These are phyloP conservation scores for Kodamaea sp. DNA, from an alignment of 1,139 yeast species.

Conservation along the genomic window DNA sequence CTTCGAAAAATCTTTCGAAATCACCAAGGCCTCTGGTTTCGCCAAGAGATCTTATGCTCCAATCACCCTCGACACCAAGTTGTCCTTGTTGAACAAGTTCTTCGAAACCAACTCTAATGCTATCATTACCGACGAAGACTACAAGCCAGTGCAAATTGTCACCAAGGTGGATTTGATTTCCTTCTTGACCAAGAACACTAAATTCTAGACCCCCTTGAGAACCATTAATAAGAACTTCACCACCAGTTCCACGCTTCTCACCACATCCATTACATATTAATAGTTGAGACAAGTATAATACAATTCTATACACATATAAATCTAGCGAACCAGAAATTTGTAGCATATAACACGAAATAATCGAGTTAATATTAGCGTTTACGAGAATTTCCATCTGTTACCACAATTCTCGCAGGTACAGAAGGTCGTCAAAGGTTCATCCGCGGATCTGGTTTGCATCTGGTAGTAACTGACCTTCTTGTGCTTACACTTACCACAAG, in stretches of 20 bases:
- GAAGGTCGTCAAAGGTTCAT: slow-evolving; percentile 96
- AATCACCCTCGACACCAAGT: slow-evolving; percentile 68
- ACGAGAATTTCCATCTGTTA: slow-evolving; percentile 94
- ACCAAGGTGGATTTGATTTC: slow-evolving; percentile 85
- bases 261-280: too few relatives aligned
- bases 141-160: slow-evolving; percentile 80
- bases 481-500: slow-evolving; percentile 97
- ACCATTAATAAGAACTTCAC: too few relatives aligned
- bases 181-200: slow-evolving; percentile 49
- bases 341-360: too few relatives aligned
- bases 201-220: too few relatives aligned
- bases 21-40: slow-evolving; percentile 59
- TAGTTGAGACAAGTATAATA: slow-evolving; percentile 8
- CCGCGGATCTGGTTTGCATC: slow-evolving; percentile 97
- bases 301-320: slow-evolving; percentile 10
- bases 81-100: slow-evolving; percentile 71
- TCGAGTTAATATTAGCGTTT: too few relatives aligned
- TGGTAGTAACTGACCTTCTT: slow-evolving; percentile 96
- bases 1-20: slow-evolving; percentile 66
- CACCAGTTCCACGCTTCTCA: too few relatives aligned
- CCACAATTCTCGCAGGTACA: slow-evolving; percentile 98
- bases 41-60: slow-evolving; percentile 67
- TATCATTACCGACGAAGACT: slow-evolving; percentile 70
- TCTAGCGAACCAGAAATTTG: too few relatives aligned
- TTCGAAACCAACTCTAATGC: slow-evolving; percentile 89